Base-by-base conservation (phyloP, 2,329 filamentous ascomycete genomes). In the Knoxdaviesia proteae region DNA sequence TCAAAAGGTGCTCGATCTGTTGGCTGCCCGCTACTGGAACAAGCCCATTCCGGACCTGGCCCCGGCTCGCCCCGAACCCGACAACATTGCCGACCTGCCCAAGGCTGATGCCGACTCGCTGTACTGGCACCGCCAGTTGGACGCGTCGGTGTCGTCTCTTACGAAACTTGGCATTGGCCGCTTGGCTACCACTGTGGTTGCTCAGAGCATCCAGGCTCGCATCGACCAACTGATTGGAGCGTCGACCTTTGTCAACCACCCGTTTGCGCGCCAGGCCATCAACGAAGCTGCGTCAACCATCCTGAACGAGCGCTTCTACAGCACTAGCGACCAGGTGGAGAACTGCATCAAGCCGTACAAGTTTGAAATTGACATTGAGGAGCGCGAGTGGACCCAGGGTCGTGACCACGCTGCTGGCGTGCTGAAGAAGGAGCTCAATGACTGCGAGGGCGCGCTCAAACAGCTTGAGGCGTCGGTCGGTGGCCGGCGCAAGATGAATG, bases 261-360 rank as follows among this genome's bases (percentile, higher is more conserved):
- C 92, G 0, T 94, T 90, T 52, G 90, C 90, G 7, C 79, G 84
- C 34, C 77, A 90, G 57, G 83, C 84, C n/a, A 96, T 98, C 49
- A 81, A 77, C 40, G 86, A 94, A 51, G 87, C 90, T 1, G 84
- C 86, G 1, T 81, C 84, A 0, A 80, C 76, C 31, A 96, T 98
- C 42, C 63, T 98, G 8, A 90, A 90, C 49, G 90, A 98, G 53
- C 71, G 88, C 9, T 94, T 93, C 49, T 96, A 94, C 61, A 90
- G 88, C 59, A 98, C 92, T 1, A 90, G 83, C 48, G 92, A 98
- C 53, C 90, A 96, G 60, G 83, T 98, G 1, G 90, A 98, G 59
- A 96, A 96, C 56, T 98, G 88, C 56, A 92, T 98, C 61, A 98
- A 98, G 59, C 90, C 92, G 0, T 98, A 88, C 66, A 98, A 98